These are phyloP conservation scores for Hymenoscyphus fraxineus DNA, from an alignment of 2,329 filamentous ascomycete genomes.

Conservation along the genomic window DNA sequence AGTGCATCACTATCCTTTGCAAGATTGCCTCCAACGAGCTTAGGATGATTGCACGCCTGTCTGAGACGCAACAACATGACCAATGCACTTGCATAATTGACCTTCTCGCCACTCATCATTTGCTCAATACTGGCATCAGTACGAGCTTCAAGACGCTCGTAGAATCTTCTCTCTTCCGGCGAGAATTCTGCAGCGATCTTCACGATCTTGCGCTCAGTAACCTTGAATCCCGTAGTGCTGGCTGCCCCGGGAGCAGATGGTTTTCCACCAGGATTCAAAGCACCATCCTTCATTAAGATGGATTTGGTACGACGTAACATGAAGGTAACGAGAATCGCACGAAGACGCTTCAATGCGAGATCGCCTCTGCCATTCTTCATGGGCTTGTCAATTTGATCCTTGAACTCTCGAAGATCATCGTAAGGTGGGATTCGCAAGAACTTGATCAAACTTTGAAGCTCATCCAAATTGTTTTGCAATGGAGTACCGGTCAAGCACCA, in stretches of 20 bases:
- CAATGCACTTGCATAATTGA: slow-evolving; percentile 91
- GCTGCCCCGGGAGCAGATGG: slow-evolving; percentile 41
- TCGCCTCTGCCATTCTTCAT: slow-evolving; percentile 88
- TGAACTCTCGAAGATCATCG: slow-evolving; percentile 81
- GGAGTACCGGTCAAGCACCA: slow-evolving; percentile 97
- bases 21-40: slow-evolving; percentile 79
- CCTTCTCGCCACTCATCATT: slow-evolving; percentile 76
- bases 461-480: slow-evolving; percentile 97
- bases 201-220: slow-evolving; percentile 86
- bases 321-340: slow-evolving; percentile 82
- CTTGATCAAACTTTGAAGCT: slow-evolving; percentile 87
- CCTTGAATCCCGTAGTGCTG: slow-evolving; percentile 71
- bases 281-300: slow-evolving; percentile 84
- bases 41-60: slow-evolving; percentile 92
- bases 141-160: slow-evolving; percentile 75
- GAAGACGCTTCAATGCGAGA: slow-evolving; percentile 80
- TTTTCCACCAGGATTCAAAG: slow-evolving; percentile 73
- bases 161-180: slow-evolving; percentile 77
- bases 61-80: slow-evolving; percentile 85
- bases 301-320: slow-evolving; percentile 99
- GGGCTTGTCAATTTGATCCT: slow-evolving; percentile 82
- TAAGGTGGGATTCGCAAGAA: slow-evolving; percentile 93
- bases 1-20: slow-evolving; percentile 85
- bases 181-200: slow-evolving; percentile 76
- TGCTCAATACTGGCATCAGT: slow-evolving; percentile 82